Evolutionary conservation across 257 asterid genomes (phyloP).

Genomic region (Jaltomata sinuosa): DNA sequence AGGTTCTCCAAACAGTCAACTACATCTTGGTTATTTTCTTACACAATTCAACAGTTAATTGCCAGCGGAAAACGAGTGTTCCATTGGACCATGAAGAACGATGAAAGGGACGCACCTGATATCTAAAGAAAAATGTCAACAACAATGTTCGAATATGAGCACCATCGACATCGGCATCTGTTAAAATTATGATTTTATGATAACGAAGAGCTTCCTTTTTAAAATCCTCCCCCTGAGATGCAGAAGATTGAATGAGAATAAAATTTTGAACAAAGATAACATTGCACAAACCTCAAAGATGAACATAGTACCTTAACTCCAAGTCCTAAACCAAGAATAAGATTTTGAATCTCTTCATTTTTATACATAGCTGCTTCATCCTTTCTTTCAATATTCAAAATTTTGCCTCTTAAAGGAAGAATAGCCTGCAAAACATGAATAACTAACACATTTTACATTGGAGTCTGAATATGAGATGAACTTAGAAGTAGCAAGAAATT

Average conservation of each 20-base stretch:
- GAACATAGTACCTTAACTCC: conserved; percentile 70
- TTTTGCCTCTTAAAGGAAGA: conserved; percentile 96
- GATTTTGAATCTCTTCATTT: conserved; percentile 97
- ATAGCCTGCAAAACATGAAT: conserved; percentile 59
- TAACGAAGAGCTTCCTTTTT: conserved; percentile 84
- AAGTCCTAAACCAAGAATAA: conserved; percentile 91
- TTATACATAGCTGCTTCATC: conserved; percentile 99
- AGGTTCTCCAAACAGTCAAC: conserved; percentile 5
- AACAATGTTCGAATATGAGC: conserved; percentile 94
- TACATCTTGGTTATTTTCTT: neutral
- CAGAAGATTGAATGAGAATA: conserved; percentile 9
- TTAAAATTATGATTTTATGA: conserved; percentile 91
- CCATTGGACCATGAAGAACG: neutral
- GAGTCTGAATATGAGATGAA: neutral
- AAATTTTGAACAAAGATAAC: conserved; percentile 1
- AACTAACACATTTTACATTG: neutral
- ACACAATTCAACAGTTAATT: neutral
- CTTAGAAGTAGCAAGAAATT: neutral
- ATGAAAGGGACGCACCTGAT: conserved; percentile 55
- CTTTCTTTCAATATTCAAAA: conserved; percentile 85
- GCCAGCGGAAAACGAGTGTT: neutral
- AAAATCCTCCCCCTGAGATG: conserved; percentile 86
- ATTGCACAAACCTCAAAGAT: conserved; percentile 4
- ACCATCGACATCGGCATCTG: conserved; percentile 99
- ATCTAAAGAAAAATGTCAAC: conserved; percentile 88